Evolutionary conservation across 441 rosid species (phyloP).

Genomic region (Erysimum cheiri): DNA sequence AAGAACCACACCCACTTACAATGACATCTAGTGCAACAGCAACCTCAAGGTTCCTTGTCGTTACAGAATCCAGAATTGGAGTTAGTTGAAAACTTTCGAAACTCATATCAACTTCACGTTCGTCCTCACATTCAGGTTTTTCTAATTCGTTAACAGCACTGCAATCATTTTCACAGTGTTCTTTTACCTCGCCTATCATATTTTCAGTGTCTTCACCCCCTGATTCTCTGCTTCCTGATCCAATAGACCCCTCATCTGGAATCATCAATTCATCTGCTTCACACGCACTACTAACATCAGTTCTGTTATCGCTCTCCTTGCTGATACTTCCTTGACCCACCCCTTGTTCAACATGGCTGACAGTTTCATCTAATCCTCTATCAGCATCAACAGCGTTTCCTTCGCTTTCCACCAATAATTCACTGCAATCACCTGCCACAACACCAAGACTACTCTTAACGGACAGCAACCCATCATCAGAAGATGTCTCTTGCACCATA

Average conservation of each 20-base stretch:
- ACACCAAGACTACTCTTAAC: constrained; percentile 12
- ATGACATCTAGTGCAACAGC: constrained; percentile 6
- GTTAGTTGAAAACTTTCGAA: constrained; percentile 21
- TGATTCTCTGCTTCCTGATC: constrained; percentile 30
- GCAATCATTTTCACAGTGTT: constrained; percentile 1
- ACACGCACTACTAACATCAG: constrained; percentile 12
- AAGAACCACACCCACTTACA: constrained; percentile 17
- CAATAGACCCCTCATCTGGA: constrained; percentile 26
- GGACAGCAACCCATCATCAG: constrained; percentile 10
- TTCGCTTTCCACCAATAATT: constrained; percentile 34
- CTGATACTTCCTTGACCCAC: constrained; percentile 18
- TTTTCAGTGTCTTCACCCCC: constrained; percentile 16
- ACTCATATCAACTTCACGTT: constrained; percentile 39
- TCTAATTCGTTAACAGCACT: constrained; percentile 25
- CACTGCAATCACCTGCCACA: background rate
- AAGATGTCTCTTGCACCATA: constrained; percentile 8
- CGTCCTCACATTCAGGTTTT: constrained; percentile 34
- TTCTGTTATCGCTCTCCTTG: constrained; percentile 20
- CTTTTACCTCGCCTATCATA: constrained; percentile 7
- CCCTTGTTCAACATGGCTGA: constrained; percentile 35
- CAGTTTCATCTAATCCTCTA: constrained; percentile 36
- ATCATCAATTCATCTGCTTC: constrained; percentile 15
- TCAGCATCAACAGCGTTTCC: constrained; percentile 20
- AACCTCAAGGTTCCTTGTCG: constrained; percentile 19
- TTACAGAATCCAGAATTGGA: constrained; percentile 15